Evolutionary conservation across 192 early-diverging fungal genomes (phyloP), one percentile per base, ranked within the genome.

Genomic region (Backusella mclennaniae): DNA sequence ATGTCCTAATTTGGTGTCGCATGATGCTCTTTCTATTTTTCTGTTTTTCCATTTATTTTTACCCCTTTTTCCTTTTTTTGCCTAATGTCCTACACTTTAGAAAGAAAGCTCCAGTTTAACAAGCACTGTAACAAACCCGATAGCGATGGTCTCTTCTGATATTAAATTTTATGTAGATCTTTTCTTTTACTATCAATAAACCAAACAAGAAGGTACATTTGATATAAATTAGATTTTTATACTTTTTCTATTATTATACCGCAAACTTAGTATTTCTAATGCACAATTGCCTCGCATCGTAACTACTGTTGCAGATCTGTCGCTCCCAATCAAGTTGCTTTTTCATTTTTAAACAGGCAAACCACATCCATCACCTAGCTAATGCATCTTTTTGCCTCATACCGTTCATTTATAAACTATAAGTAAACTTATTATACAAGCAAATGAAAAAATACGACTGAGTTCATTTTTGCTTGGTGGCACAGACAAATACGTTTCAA

Each of bases 1-100:
- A 63, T 63, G 56, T 63, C 56, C 56, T 63, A 63, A 63, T 63
- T 63, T 29, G 56, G 56, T 63, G 23, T 63, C 56, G 23, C 56
- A 63, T 63, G 56, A 63, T 63, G 26, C 56, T 63, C 23, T 63
- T 63, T 63, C 56, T 63, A 63, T 63, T 29, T 63, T 63, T 63
- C 56, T 63, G 12, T 63, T 63, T 59, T 63, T 63, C 56, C 56
- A 63, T 63, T 63, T 63, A 63, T 63, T 63, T 63, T 63, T 63
- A 63, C 56, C 56, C 56, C 56, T 63, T 63, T 59, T 63, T 63
- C 56, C 56, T 63, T 63, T 63, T 63, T 63, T 63, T n/a, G 26
- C 4, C 5, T 23, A 26, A 12, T 63, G 56, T 63, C 56, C 56
- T 63, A 63, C 23, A 26, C 56, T 56, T 21, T 56, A n/a, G 53